Evolutionary conservation across 78 protist genomes (phyloP).

Genomic region (Isochrysis galbana): DNA sequence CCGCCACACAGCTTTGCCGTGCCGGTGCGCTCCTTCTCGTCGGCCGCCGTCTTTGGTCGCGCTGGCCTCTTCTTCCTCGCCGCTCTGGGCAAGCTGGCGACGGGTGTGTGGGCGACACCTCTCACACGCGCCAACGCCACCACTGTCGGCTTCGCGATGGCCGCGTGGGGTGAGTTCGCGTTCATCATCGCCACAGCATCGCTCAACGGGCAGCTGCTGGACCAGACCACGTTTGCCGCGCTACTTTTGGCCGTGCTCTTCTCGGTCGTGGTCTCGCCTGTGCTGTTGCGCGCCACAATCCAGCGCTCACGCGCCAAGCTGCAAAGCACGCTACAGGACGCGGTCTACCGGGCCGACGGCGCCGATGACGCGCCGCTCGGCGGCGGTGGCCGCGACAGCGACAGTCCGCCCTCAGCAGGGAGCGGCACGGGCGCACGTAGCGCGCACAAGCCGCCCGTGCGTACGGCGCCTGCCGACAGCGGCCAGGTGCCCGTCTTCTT

Average conservation of each 20-base stretch:
- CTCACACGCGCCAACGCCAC: neutral
- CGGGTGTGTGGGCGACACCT: neutral
- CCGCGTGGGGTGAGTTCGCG: conserved; percentile 21
- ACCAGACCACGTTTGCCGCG: neutral
- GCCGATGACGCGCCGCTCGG: neutral
- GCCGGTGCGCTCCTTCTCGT: neutral
- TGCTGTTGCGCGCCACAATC: neutral
- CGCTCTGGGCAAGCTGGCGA: neutral
- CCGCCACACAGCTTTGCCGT: too few species aligned
- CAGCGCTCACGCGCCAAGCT: neutral
- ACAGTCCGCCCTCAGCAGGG: too few species aligned
- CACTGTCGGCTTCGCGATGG: neutral
- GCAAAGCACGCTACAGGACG: neutral
- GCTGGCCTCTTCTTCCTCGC: neutral
- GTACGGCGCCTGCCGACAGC: neutral
- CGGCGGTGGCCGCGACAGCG: neutral
- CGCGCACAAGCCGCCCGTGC: neutral
- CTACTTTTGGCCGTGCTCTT: neutral
- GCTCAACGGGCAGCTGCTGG: neutral
- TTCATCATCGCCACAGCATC: neutral
- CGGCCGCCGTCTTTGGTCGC: neutral
- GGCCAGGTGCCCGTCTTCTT: neutral
- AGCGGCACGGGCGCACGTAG: too few species aligned
- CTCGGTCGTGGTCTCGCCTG: neutral
- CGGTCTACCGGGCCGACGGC: neutral